phyloP scores from a whole-genome alignment of 2,329 filamentous ascomycete species.

The Fusarium newnesense region DNA sequence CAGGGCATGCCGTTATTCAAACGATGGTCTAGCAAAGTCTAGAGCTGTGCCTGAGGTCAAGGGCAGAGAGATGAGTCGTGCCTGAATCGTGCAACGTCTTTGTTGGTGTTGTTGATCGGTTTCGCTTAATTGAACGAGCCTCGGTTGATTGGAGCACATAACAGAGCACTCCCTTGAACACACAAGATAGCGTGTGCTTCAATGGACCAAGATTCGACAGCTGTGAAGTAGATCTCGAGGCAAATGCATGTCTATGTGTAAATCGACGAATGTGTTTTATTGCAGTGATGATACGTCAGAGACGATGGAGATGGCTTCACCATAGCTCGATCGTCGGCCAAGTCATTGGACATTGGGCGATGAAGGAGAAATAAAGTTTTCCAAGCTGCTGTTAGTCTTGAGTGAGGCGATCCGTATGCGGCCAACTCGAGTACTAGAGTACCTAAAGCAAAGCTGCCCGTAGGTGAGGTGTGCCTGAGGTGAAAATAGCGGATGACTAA shows the following conservation, averaged over 20 bases:
- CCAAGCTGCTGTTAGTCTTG: neutral
- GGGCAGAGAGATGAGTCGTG: neutral
- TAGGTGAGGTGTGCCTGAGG: conserved; percentile 7
- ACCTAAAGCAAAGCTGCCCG: neutral
- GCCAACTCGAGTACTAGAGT: neutral
- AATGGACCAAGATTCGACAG: neutral
- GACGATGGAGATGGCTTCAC: conserved; percentile 15
- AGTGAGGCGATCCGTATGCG: neutral
- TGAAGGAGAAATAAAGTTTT: conserved; percentile 20
- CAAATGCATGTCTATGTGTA: neutral
- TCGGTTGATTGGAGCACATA: neutral
- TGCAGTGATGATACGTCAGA: neutral
- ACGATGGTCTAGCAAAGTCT: conserved; percentile 15
- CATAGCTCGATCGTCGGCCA: conserved; percentile 3
- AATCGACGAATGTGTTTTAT: neutral
- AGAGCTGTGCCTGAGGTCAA: conserved; percentile 10
- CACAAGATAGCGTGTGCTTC: too few species aligned
- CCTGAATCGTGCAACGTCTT: conserved; percentile 11
- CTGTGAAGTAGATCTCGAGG: neutral
- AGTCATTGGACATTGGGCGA: neutral
- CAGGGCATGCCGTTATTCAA: conserved; percentile 13
- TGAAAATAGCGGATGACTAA: conserved; percentile 17
- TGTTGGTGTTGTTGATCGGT: neutral
- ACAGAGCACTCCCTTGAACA: too few species aligned
- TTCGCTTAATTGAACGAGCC: neutral